phyloP scores from a whole-genome alignment of 352 stramenopile species.

The Pythium plurisporium region DNA sequence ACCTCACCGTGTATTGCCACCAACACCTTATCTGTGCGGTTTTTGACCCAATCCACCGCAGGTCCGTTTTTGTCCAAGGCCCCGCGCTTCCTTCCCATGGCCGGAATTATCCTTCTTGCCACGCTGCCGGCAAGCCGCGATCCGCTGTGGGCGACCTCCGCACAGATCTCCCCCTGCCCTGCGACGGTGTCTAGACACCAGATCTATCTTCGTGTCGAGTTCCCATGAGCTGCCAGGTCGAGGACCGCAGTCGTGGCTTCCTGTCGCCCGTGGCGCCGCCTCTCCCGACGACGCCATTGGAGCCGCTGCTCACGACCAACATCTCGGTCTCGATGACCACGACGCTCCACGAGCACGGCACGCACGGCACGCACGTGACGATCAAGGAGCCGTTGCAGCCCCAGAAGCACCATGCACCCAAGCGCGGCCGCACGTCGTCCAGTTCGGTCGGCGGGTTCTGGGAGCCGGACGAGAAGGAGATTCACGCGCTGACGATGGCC shows the following conservation, averaged over 20 bases:
- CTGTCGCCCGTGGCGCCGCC: background rate
- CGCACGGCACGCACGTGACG: background rate
- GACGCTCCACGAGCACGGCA: background rate
- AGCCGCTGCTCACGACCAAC: conserved; percentile 20
- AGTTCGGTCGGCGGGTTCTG: conserved; percentile 26
- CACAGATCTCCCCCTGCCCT: background rate
- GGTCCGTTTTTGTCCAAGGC: conserved; percentile 4
- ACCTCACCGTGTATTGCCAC: background rate
- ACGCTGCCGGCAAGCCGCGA: background rate
- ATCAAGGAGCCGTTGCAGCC: conserved; percentile 5
- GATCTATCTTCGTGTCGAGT: background rate
- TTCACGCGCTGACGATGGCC: conserved; percentile 32
- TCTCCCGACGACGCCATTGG: conserved; percentile 3
- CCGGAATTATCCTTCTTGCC: conserved; percentile 16
- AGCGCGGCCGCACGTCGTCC: conserved; percentile 22
- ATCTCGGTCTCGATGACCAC: conserved; percentile 17
- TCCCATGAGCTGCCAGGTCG: conserved; percentile 18
- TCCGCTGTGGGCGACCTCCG: too few species aligned
- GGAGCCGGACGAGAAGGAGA: conserved; percentile 32
- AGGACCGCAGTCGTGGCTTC: conserved; percentile 8
- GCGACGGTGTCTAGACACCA: background rate
- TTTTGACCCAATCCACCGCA: background rate
- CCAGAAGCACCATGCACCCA: conserved; percentile 5
- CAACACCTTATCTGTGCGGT: background rate
- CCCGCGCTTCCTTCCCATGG: background rate